phyloP scores from a whole-genome alignment of 768 basidiomycete species.

The Russula griseocarnosa region DNA sequence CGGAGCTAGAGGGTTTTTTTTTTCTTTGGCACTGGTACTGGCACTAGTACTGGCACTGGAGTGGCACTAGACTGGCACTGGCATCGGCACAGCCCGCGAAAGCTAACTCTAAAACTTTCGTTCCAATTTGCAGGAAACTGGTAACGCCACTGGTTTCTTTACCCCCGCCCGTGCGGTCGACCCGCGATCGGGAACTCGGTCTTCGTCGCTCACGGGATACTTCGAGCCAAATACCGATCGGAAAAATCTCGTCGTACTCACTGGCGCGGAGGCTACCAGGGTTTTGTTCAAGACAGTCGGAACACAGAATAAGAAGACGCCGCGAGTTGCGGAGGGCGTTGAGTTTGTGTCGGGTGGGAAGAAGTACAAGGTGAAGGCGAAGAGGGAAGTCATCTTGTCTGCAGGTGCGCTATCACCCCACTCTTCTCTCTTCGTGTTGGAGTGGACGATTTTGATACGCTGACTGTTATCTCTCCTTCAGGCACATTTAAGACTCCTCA shows the following conservation, averaged over 20 bases:
- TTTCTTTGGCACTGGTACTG: too few species aligned
- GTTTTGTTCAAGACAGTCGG: conserved; percentile 13
- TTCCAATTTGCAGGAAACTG: conserved; percentile 11
- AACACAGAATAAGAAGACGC: conserved; percentile 7
- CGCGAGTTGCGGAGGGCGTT: conserved; percentile 35
- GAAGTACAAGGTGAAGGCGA: conserved; percentile 36
- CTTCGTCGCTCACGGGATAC: conserved; percentile 26
- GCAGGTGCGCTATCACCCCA: conserved; percentile 25
- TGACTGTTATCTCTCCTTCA: conserved; percentile 2
- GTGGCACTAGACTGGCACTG: too few species aligned
- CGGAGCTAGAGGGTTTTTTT: background rate
- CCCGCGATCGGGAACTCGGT: conserved; percentile 24
- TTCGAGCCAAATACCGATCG: conserved; percentile 24
- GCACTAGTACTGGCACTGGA: too few species aligned
- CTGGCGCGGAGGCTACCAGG: conserved; percentile 22
- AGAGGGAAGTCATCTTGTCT: conserved; percentile 42
- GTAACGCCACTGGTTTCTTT: conserved; percentile 25
- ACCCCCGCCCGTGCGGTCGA: conserved; percentile 27
- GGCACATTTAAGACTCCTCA: conserved; percentile 42
- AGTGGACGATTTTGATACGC: background rate
- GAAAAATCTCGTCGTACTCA: conserved; percentile 25
- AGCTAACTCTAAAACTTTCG: background rate
- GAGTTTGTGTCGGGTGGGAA: conserved; percentile 34
- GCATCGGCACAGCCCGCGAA: background rate
- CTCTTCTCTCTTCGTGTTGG: background rate